Conservation (phyloP, 2,329 filamentous ascomycete species). For the Botryosphaeria dothidea region DNA sequence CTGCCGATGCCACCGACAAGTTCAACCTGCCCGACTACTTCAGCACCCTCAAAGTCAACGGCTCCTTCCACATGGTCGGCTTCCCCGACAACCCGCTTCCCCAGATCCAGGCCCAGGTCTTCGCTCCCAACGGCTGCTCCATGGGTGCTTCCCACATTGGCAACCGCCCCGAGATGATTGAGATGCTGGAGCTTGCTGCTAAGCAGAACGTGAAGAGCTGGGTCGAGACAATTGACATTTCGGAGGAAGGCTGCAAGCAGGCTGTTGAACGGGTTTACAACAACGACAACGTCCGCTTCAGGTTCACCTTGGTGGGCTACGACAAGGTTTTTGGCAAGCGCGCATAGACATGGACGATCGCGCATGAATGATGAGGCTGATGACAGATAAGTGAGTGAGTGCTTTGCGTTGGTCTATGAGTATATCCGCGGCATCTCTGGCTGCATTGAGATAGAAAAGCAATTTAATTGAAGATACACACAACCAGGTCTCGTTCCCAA, state of each 20-base stretch:
- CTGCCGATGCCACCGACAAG: slow-evolving; percentile 66
- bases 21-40: slow-evolving; percentile 74
- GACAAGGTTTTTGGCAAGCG: slow-evolving; percentile 65
- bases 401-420: background rate
- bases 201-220: slow-evolving; percentile 55
- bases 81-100: slow-evolving; percentile 76
- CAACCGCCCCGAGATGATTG: slow-evolving; percentile 51
- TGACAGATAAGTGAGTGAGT: background rate
- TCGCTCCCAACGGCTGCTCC: slow-evolving; percentile 69
- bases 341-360: background rate
- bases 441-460: slow-evolving; percentile 12
- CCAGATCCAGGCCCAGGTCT: slow-evolving; percentile 70
- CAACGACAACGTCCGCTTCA: slow-evolving; percentile 70
- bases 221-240: slow-evolving; percentile 71
- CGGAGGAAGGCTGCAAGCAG: slow-evolving; percentile 67
- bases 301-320: slow-evolving; percentile 69
- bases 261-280: slow-evolving; percentile 67
- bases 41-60: slow-evolving; percentile 77
- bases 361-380: slow-evolving; percentile 11
- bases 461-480: slow-evolving; percentile 1
- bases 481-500: too few species aligned
- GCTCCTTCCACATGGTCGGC: slow-evolving; percentile 76
- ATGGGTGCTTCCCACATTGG: slow-evolving; percentile 54
- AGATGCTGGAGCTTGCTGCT: slow-evolving; percentile 52
- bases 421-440: background rate